Conservation (phyloP, 345 rosid genomes). For the Hibiscus mutabilis region DNA sequence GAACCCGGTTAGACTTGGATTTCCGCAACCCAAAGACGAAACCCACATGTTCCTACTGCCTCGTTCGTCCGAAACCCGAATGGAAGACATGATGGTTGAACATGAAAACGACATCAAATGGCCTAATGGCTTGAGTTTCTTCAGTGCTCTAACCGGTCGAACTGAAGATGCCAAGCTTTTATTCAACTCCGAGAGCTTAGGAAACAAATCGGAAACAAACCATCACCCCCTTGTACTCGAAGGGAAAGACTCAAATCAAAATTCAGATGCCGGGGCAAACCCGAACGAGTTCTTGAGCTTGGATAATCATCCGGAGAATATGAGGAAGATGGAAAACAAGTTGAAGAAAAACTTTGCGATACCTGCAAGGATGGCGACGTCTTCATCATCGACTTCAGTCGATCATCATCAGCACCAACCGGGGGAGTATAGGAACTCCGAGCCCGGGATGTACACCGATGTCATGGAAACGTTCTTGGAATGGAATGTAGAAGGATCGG, state of each 20-base stretch:
- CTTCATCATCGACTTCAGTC: slow-evolving; percentile 58
- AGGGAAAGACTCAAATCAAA: slow-evolving; percentile 35
- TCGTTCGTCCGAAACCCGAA: slow-evolving; percentile 35
- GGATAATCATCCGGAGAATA: slow-evolving; percentile 52
- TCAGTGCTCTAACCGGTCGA: slow-evolving; percentile 68
- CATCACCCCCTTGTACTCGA: slow-evolving; percentile 27
- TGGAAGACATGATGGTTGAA: slow-evolving; percentile 58
- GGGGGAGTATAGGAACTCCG: slow-evolving; percentile 48
- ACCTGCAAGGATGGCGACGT: slow-evolving; percentile 72
- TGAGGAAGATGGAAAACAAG: slow-evolving; percentile 56
- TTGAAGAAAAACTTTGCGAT: slow-evolving; percentile 68
- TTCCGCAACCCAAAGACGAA: slow-evolving; percentile 56
- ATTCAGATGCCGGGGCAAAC: slow-evolving; percentile 41
- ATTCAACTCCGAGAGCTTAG: slow-evolving; percentile 51
- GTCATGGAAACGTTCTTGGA: slow-evolving; percentile 82
- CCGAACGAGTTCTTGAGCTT: slow-evolving; percentile 64
- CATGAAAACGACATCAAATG: slow-evolving; percentile 81
- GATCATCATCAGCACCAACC: slow-evolving; percentile 40
- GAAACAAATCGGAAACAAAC: slow-evolving; percentile 34
- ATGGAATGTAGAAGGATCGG: slow-evolving; percentile 21
- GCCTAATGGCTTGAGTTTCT: slow-evolving; percentile 77
- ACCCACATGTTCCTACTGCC: slow-evolving; percentile 73
- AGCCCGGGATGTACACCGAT: slow-evolving; percentile 59
- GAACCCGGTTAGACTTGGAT: slow-evolving; percentile 43
- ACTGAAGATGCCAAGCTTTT: slow-evolving; percentile 68